Evolutionary conservation across 148 eudicot species (phyloP), one percentile per base, ranked within the genome.

Genomic region (Dysphania ambrosioides): DNA sequence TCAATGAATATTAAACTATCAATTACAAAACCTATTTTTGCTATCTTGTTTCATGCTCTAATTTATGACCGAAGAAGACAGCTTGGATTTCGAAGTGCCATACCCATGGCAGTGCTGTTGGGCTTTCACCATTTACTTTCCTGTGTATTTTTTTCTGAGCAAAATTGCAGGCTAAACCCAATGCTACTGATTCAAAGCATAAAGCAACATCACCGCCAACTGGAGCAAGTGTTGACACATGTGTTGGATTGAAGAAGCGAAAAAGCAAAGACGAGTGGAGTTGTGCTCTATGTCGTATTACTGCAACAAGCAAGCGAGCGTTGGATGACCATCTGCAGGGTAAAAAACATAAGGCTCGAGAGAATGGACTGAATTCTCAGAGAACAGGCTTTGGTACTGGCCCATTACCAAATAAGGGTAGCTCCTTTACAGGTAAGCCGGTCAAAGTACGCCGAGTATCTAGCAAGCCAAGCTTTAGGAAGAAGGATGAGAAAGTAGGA

Each of bases 311-410:
- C 6, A 85, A 87, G 59, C 85, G n/a, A 40, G 77, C 77, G 36
- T 60, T 93, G 61, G 70, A 85, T 6, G 86, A 83, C 2, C 96
- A 93, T 71, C 65, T 90, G 1, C 71, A 66, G 31, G 98, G 98
- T 15, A 91, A 84, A 78, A 90, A 79, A 74, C 96, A 93, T 88
- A 85, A 85, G 81, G 47, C 85, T 3, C 82, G 66, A 71, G 86
- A 78, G 82, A 86, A 79, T 58, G 78, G 75, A 49, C 59, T 77
- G 71, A 35, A 59, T 13, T 68, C 82, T 23, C 76, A 73, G 38
- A 79, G 69, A 57, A 78, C 65, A 5, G 88, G 87, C 29, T 75
- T 69, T 27, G 78, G 84, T 24, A 77, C 85, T 19, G 79, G 86
- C 56, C 75, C 82, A 27, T 82, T 77, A 30, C 82, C 84, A 5